Conservation (phyloP, 148 eudicot species). For the Nyssa sinensis region DNA sequence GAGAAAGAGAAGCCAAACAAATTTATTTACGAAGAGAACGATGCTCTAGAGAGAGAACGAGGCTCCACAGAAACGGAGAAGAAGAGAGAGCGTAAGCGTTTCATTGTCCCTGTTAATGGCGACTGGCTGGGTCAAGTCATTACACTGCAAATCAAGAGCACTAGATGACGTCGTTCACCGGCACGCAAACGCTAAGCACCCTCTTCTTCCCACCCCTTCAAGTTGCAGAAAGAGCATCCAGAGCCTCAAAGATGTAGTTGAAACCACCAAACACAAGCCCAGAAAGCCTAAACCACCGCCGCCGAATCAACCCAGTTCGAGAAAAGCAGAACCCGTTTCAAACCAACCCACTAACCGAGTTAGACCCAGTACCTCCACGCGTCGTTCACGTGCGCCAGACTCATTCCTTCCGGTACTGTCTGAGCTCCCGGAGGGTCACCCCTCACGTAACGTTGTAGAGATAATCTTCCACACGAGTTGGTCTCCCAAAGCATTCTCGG, state of each 20-base stretch:
- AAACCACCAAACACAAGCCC: constrained; percentile 28
- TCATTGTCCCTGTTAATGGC: constrained; percentile 44
- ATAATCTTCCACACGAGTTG: constrained; percentile 84
- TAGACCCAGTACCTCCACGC: constrained; percentile 20
- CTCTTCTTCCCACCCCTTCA: constrained; percentile 27
- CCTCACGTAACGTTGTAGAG: constrained; percentile 89
- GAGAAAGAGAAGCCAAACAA: background rate
- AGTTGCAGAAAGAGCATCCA: constrained; percentile 60
- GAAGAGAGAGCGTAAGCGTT: background rate
- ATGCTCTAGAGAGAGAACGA: background rate
- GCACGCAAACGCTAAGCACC: constrained; percentile 21
- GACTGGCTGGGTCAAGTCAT: constrained; percentile 75
- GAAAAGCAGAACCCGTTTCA: constrained; percentile 16
- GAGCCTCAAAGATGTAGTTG: constrained; percentile 62
- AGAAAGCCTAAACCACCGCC: constrained; percentile 11
- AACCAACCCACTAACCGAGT: constrained; percentile 12
- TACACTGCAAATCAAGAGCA: constrained; percentile 84
- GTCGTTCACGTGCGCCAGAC: constrained; percentile 23
- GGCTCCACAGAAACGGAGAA: background rate
- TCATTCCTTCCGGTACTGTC: constrained; percentile 58
- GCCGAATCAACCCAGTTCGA: constrained; percentile 15
- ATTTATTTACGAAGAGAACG: no score
- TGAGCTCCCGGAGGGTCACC: constrained; percentile 79
- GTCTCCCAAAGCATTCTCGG: constrained; percentile 62
- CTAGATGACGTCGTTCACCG: constrained; percentile 63